A percentile compares a stretch with the other conserved stretches of the same genome.
Conservation (phyloP, 768 basidiomycete genomes). For the Tylopilus plumbeoviolaceoides region DNA sequence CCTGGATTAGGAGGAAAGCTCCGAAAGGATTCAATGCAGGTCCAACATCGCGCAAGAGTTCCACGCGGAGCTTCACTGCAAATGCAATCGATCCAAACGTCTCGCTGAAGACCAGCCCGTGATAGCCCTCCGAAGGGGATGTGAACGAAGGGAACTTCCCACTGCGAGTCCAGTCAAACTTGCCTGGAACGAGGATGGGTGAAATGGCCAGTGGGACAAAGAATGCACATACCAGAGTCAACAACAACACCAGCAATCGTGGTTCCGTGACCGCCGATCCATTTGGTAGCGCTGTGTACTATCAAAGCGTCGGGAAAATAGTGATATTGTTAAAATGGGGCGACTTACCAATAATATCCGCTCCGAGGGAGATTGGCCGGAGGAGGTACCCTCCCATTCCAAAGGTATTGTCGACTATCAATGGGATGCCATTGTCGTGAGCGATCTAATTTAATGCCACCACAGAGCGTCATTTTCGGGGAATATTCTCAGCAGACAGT, state of each 20-base stretch:
- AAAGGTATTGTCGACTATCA: constrained; percentile 66
- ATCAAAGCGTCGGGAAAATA: background rate
- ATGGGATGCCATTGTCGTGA: constrained; percentile 53
- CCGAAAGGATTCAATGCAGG: constrained; percentile 51
- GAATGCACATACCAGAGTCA: constrained; percentile 44
- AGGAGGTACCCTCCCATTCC: constrained; percentile 58
- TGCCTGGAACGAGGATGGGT: constrained; percentile 34
- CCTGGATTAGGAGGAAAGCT: constrained; percentile 56
- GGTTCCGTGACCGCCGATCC: constrained; percentile 68
- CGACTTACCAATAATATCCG: constrained; percentile 47
- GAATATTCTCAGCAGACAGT: background rate
- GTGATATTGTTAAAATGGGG: background rate
- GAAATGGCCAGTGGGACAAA: background rate
- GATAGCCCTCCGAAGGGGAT: constrained; percentile 53
- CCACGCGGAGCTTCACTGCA: constrained; percentile 48
- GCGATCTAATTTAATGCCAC: constrained; percentile 40
- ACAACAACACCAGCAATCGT: constrained; percentile 62
- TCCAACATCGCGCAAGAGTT: constrained; percentile 52
- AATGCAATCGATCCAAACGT: constrained; percentile 50
- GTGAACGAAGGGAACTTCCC: constrained; percentile 57
- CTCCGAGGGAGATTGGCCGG: constrained; percentile 52
- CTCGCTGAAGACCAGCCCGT: constrained; percentile 48
- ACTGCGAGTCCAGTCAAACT: constrained; percentile 52
- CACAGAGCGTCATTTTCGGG: background rate
- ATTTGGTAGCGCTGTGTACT: constrained; percentile 62